Base-by-base conservation (phyloP, 192 early-diverging fungal species). In the Rhizophlyctis rosea region DNA sequence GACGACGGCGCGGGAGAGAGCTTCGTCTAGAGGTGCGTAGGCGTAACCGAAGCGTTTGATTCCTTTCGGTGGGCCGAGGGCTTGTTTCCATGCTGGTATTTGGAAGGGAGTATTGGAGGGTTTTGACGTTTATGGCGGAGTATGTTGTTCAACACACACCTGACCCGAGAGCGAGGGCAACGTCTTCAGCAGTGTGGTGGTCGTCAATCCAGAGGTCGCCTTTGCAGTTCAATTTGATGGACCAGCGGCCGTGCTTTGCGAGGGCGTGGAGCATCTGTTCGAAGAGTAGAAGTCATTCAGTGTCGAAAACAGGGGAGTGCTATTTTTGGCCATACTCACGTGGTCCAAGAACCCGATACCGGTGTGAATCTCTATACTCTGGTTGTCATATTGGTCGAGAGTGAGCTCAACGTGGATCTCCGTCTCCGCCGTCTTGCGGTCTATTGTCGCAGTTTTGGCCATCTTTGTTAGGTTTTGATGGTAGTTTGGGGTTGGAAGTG, bases 261-360 rank as follows among this genome's bases (percentile, higher is more conserved):
- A 99, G 80, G 3, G 97, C 96, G 63, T 94, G 90, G 72, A 92
- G 89, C 95, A 98, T 98, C 91, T 90, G 79, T 47, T 9, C 21
- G 50, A 18, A 35, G 39, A 32, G 23, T 25, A 4, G n/a, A 5
- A n/a, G 48, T 29, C 23, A 34, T 67, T 36, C 18, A 27, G 25
- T 35, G 32, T 7, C 33, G 23, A 13, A 7, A 5, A 50, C 29
- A 24, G 29, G 21, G 50, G 25, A 32, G 24, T 32, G 61, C 44
- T n/a, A 55, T 16, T 35, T 36, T 64, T 32, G 54, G 35, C 52
- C 32, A n/a, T 18, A 65, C 75, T 70, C 76, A 91, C 89, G 76
- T 99, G 96, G 81, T 99, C 92, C 9, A 99, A 84, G 74, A 99
- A 99, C 23, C 96, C 96, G 71, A 99, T 95, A 9, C 96, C 96